Conservation (phyloP, 2,329 filamentous ascomycete genomes). For the Anisogramma anomala region DNA sequence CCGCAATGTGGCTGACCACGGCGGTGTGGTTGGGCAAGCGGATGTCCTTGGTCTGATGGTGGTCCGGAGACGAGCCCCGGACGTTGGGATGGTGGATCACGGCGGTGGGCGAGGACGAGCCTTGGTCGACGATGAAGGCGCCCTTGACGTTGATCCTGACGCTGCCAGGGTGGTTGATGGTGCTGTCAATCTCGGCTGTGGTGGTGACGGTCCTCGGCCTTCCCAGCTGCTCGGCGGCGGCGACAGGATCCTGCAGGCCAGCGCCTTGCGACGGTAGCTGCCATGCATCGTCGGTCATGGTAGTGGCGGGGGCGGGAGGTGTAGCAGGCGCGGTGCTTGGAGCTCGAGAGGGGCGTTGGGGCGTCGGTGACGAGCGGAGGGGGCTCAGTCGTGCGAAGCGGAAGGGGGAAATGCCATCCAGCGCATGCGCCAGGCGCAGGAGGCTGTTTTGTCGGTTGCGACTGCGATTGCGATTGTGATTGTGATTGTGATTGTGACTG, state of each 20-base stretch:
- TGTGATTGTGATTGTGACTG: no score
- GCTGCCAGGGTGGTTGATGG: conserved; percentile 51
- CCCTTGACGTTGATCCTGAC: conserved; percentile 95
- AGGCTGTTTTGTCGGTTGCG: background rate
- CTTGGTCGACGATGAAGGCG: conserved; percentile 89
- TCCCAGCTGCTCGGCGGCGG: conserved; percentile 11
- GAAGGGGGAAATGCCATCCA: background rate
- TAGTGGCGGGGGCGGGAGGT: background rate
- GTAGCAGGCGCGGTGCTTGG: background rate
- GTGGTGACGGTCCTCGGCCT: conserved; percentile 33
- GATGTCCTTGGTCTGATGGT: conserved; percentile 78
- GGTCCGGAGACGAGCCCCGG: conserved; percentile 32
- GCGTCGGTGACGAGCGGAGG: no score
- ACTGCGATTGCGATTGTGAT: no score
- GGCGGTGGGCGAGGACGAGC: conserved; percentile 40
- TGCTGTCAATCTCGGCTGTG: conserved; percentile 47
- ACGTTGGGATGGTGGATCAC: conserved; percentile 25
- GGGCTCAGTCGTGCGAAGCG: background rate
- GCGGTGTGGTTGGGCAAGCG: conserved; percentile 91
- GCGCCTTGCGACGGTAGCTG: conserved; percentile 1
- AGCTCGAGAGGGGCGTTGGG: no score
- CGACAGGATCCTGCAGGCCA: conserved; percentile 1
- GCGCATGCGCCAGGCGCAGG: background rate
- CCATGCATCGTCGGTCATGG: conserved; percentile 2
- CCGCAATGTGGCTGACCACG: conserved; percentile 90